Conservation (phyloP, 1,139 yeast genomes). For the Neolecta irregularis region DNA sequence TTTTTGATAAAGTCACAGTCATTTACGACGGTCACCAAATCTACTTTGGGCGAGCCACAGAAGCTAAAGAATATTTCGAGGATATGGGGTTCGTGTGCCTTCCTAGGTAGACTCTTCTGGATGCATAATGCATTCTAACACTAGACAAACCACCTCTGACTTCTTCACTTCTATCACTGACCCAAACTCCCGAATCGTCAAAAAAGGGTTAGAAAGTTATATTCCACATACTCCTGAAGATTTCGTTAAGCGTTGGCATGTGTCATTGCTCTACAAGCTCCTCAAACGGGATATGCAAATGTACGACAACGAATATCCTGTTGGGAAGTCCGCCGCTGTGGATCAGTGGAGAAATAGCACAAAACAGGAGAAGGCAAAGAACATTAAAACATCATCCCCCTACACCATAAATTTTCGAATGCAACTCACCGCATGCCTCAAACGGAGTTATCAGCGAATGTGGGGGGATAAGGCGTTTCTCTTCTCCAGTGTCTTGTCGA, state of each 20-base stretch:
- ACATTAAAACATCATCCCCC: constrained; percentile 14
- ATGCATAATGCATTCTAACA: too few relatives aligned
- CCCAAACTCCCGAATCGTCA: constrained; percentile 34
- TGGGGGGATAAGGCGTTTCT: constrained; percentile 42
- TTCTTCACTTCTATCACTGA: constrained; percentile 55
- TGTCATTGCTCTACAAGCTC: constrained; percentile 34
- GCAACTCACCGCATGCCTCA: constrained; percentile 33
- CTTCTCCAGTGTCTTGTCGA: constrained; percentile 35
- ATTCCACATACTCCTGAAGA: constrained; percentile 46
- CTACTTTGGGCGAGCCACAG: constrained; percentile 40
- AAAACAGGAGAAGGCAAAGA: constrained; percentile 16
- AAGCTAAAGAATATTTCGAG: constrained; percentile 40
- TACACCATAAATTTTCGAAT: constrained; percentile 15
- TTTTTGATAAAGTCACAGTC: constrained; percentile 50
- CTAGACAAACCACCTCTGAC: constrained; percentile 48
- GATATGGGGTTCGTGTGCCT: constrained; percentile 50
- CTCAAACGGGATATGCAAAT: constrained; percentile 31
- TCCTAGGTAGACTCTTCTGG: too few relatives aligned
- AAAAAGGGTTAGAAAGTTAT: constrained; percentile 34
- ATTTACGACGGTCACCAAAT: constrained; percentile 44
- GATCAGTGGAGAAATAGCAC: constrained; percentile 10
- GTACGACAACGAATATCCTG: constrained; percentile 23
- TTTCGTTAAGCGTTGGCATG: constrained; percentile 40
- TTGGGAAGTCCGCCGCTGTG: constrained; percentile 26
- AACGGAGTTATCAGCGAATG: constrained; percentile 41